phyloP scores from a whole-genome alignment of 2,329 filamentous ascomycete species.

The Aspergillus fructus region DNA sequence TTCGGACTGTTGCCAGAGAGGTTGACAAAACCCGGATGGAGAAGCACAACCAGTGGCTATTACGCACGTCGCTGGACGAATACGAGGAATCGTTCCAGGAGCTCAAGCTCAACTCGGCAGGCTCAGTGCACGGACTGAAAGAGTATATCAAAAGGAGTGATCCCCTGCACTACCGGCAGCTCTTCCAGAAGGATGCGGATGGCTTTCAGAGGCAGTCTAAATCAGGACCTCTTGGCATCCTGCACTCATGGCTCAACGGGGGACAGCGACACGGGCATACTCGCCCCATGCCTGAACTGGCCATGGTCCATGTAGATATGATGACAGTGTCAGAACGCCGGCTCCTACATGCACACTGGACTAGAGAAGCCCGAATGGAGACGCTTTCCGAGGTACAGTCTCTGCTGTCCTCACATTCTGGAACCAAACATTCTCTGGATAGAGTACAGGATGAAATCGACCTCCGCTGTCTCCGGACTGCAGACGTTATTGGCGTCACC shows the following conservation, averaged over 20 bases:
- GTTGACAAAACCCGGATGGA: constrained; percentile 17
- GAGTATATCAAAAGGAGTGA: neutral
- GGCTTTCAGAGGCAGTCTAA: neutral
- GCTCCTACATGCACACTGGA: constrained; percentile 31
- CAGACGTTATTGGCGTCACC: constrained; percentile 55
- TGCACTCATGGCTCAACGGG: constrained; percentile 23
- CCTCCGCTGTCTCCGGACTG: constrained; percentile 32
- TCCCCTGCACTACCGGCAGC: neutral
- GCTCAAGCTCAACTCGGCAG: neutral
- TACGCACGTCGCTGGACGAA: neutral
- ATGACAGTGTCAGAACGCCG: constrained; percentile 26
- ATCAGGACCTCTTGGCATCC: neutral
- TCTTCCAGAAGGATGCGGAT: constrained; percentile 4
- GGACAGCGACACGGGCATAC: neutral
- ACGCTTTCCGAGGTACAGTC: neutral
- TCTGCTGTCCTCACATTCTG: constrained; percentile 2
- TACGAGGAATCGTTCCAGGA: neutral
- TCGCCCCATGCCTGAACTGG: constrained; percentile 10
- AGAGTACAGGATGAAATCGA: constrained; percentile 26
- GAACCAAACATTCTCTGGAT: constrained; percentile 16
- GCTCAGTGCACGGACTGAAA: neutral
- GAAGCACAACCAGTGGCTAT: neutral
- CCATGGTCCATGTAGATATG: constrained; percentile 10
- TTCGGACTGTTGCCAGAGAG: constrained; percentile 39
- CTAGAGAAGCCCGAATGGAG: constrained; percentile 11